A percentile compares a stretch with the other conserved stretches of the same genome.
These are phyloP conservation scores for Clausena lansium DNA, from an alignment of 345 rosid genomes.

Conservation along the genomic window DNA sequence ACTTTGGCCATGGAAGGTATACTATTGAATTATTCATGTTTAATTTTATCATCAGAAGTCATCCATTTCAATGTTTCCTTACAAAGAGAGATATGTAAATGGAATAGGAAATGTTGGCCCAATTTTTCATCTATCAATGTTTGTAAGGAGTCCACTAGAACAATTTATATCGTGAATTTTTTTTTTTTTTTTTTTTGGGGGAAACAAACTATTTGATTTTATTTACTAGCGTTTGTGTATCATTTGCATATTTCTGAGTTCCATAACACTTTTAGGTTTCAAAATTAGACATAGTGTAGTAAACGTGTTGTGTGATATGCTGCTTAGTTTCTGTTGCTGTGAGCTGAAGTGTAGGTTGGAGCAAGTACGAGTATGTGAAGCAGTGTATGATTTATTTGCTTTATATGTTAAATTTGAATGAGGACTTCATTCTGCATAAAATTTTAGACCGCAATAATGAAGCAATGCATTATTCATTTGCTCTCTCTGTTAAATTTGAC, in stretches of 20 bases:
- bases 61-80: background rate
- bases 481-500: background rate
- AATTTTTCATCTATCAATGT: background rate
- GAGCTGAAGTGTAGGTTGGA: no score
- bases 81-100: background rate
- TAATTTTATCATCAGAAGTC: background rate
- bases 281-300: background rate
- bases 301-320: background rate
- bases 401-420: background rate
- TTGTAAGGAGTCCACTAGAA: background rate
- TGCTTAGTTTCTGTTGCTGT: background rate
- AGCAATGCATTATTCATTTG: background rate
- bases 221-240: background rate
- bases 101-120: background rate
- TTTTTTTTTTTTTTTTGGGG: background rate
- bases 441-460: background rate
- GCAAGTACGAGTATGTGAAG: background rate
- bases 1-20: constrained; percentile 96
- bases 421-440: background rate
- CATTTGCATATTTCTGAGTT: background rate
- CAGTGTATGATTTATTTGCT: background rate
- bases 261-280: background rate
- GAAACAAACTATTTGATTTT: background rate
- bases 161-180: background rate
- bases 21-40: background rate